These are phyloP conservation scores for Cladosporium sp. DNA, from an alignment of 2,329 filamentous ascomycete species.

Conservation along the genomic window DNA sequence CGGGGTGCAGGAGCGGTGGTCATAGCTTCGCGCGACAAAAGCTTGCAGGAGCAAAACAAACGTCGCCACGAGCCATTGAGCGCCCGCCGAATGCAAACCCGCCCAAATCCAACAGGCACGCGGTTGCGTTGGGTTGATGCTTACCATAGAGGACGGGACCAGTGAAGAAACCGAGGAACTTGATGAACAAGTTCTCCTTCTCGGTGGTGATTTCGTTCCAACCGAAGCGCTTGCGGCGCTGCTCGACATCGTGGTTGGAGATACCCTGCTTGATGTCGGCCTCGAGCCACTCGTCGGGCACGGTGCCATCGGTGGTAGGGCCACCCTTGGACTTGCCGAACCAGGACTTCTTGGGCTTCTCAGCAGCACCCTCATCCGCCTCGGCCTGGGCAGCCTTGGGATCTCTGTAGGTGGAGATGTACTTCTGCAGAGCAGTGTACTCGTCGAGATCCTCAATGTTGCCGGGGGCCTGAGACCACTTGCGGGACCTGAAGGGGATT, in stretches of 20 bases:
- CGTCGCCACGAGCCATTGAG: conserved; percentile 4
- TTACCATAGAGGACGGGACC: conserved; percentile 74
- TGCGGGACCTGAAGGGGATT: conserved; percentile 28
- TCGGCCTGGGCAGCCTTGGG: conserved; percentile 47
- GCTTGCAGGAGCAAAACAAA: conserved; percentile 18
- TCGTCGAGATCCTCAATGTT: conserved; percentile 50
- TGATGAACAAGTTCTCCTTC: conserved; percentile 71
- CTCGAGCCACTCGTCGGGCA: conserved; percentile 65
- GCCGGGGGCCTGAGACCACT: conserved; percentile 37
- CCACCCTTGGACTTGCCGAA: too few species aligned
- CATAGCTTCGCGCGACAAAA: conserved; percentile 22
- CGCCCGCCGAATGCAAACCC: neutral
- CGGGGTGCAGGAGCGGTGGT: conserved; percentile 10
- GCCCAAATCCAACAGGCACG: neutral
- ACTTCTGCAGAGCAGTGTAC: conserved; percentile 62
- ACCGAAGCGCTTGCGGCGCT: conserved; percentile 61
- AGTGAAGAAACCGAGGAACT: conserved; percentile 72
- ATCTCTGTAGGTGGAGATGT: conserved; percentile 64
- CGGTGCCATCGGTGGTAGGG: conserved; percentile 33
- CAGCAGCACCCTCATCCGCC: too few species aligned
- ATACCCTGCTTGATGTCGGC: conserved; percentile 66
- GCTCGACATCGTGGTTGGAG: conserved; percentile 55
- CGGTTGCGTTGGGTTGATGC: conserved; percentile 30
- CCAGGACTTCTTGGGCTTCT: too few species aligned
- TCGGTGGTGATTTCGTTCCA: conserved; percentile 70